Conservation (phyloP, 371 early-diverging fungal species). For the Choanephora cucurbitarum region DNA sequence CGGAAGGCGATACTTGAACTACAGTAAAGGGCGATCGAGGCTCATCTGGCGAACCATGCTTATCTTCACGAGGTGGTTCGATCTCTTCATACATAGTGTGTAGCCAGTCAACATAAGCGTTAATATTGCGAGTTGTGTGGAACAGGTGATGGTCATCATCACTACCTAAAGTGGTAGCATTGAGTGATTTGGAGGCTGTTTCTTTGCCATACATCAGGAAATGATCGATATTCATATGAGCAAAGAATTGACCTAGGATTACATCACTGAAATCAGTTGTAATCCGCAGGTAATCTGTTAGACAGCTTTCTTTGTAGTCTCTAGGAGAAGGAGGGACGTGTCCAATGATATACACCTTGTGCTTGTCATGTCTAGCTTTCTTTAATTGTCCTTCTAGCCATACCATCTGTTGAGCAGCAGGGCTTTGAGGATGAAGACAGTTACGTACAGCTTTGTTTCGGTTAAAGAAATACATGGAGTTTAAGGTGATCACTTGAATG, state of each 20-base stretch:
- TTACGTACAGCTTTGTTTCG: constrained; percentile 70
- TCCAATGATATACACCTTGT: constrained; percentile 64
- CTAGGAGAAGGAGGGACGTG: constrained; percentile 75
- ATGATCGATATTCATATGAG: constrained; percentile 84
- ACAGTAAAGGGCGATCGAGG: constrained; percentile 41
- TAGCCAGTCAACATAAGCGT: constrained; percentile 38
- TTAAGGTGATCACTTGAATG: constrained; percentile 61
- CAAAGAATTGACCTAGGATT: constrained; percentile 75
- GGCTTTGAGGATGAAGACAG: constrained; percentile 56
- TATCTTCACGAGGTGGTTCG: constrained; percentile 16
- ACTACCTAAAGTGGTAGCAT: neutral
- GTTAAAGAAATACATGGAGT: constrained; percentile 73
- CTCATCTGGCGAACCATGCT: constrained; percentile 10
- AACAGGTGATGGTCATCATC: constrained; percentile 19
- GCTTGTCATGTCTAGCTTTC: constrained; percentile 33
- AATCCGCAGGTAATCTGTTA: constrained; percentile 58
- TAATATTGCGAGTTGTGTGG: constrained; percentile 26
- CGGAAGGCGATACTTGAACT: constrained; percentile 68
- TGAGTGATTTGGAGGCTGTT: constrained; percentile 9
- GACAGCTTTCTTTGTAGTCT: constrained; percentile 67
- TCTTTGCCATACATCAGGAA: constrained; percentile 53
- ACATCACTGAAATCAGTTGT: constrained; percentile 60
- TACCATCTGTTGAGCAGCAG: constrained; percentile 65
- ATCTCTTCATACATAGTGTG: constrained; percentile 33
- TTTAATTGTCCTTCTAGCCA: constrained; percentile 71